These are phyloP conservation scores for Brassica nigra DNA, from an alignment of 345 rosid species.

Conservation along the genomic window DNA sequence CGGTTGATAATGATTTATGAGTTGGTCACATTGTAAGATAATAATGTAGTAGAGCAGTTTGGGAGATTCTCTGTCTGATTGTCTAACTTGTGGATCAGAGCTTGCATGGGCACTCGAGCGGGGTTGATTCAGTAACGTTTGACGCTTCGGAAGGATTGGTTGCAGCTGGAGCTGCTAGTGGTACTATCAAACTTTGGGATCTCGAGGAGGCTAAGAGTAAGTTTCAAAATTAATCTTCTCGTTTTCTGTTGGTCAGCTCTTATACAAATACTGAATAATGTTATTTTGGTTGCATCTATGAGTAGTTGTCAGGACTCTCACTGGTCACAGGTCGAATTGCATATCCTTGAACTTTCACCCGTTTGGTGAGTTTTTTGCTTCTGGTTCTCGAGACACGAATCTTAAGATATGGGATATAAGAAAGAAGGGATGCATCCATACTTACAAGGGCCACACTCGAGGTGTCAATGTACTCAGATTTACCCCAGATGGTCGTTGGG, in stretches of 20 bases:
- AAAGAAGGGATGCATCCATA: slow-evolving; percentile 96
- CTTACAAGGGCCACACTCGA: slow-evolving; percentile 98
- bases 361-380: slow-evolving; percentile 98
- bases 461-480: slow-evolving; percentile 98
- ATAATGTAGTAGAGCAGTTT: neutral
- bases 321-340: slow-evolving; percentile 98
- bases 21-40: neutral
- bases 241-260: neutral
- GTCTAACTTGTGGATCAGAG: slow-evolving; percentile 54
- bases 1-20: neutral
- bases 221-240: slow-evolving; percentile 16
- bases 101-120: slow-evolving; percentile 92
- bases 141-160: slow-evolving; percentile 88
- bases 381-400: slow-evolving; percentile 96
- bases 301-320: slow-evolving; percentile 90
- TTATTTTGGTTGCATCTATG: slow-evolving; percentile 18
- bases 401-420: slow-evolving; percentile 99
- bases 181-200: slow-evolving; percentile 98
- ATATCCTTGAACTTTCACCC: slow-evolving; percentile 95
- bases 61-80: slow-evolving; percentile 11
- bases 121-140: slow-evolving; percentile 92
- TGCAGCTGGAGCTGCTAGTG: slow-evolving; percentile 99
- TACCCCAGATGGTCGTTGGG: slow-evolving; percentile 99
- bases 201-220: slow-evolving; percentile 94
- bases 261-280: neutral